Evolutionary conservation across 768 basidiomycete species (phyloP).

Genomic region (Stropharia rugosoannulata): DNA sequence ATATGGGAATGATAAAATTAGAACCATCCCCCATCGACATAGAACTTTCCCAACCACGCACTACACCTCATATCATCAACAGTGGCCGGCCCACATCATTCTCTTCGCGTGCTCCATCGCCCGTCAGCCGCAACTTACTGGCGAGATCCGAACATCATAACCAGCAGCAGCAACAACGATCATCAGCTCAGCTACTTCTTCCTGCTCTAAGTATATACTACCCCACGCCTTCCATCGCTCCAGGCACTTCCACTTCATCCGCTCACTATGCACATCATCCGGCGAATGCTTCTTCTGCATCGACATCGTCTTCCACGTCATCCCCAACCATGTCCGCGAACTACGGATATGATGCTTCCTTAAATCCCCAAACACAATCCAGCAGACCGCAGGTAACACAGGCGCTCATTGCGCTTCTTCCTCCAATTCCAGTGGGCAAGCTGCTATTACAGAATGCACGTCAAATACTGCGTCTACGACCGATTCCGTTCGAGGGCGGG

Average conservation of each 20-base stretch:
- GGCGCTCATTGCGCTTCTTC: slow-evolving; percentile 33
- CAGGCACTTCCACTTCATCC: slow-evolving; percentile 11
- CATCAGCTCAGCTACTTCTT: slow-evolving; percentile 19
- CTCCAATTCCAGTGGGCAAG: slow-evolving; percentile 24
- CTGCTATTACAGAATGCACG: slow-evolving; percentile 25
- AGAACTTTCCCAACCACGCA: slow-evolving; percentile 10
- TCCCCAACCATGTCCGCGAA: slow-evolving; percentile 5
- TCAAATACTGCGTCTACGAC: slow-evolving; percentile 22
- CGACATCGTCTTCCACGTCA: slow-evolving; percentile 8
- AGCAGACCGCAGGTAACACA: slow-evolving; percentile 28
- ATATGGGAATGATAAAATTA: slow-evolving; percentile 27
- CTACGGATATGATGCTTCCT: background rate
- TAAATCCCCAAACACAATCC: slow-evolving; percentile 1
- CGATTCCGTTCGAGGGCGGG: slow-evolving; percentile 20
- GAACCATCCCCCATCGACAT: slow-evolving; percentile 26
- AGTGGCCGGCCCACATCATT: slow-evolving; percentile 8
- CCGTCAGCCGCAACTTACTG: slow-evolving; percentile 6
- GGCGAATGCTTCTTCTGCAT: background rate
- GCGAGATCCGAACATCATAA: background rate
- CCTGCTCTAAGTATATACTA: slow-evolving; percentile 31
- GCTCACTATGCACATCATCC: slow-evolving; percentile 14
- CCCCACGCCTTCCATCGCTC: slow-evolving; percentile 16
- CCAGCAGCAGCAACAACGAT: background rate
- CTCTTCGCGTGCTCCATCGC: slow-evolving; percentile 10
- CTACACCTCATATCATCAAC: slow-evolving; percentile 5